These are phyloP conservation scores for Ceratobasidium sp. DNA, from an alignment of 1,284 basidiomycete genomes.

Conservation along the genomic window DNA sequence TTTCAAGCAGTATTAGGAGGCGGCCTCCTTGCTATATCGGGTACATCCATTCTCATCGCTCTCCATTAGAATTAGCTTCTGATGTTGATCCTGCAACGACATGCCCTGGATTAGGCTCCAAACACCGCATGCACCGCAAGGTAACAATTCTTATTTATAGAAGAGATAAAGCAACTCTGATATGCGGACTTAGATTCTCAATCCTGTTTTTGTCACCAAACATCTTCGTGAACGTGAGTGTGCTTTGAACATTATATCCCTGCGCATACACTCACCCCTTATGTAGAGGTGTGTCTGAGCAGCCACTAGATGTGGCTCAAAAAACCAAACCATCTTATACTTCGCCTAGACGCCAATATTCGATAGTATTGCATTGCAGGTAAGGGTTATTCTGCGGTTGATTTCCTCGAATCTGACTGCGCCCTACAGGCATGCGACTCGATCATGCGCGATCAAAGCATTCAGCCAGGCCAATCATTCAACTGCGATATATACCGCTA, in stretches of 20 bases:
- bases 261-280: not conserved
- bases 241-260: not conserved
- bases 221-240: constrained; percentile 56
- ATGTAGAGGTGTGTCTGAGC: not conserved
- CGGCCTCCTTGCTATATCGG: constrained; percentile 51
- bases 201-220: constrained; percentile 61
- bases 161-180: constrained; percentile 54
- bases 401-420: not conserved
- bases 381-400: constrained; percentile 44
- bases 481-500: constrained; percentile 10
- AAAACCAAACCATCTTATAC: not conserved
- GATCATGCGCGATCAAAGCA: not conserved
- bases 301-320: too few species aligned
- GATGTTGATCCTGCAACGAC: not conserved
- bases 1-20: constrained; percentile 53
- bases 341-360: constrained; percentile 57
- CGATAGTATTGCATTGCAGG: constrained; percentile 60
- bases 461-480: constrained; percentile 5
- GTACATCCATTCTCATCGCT: not conserved
- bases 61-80: not conserved
- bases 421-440: constrained; percentile 6
- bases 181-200: constrained; percentile 56
- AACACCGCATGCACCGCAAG: constrained; percentile 26
- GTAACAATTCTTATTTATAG: constrained; percentile 45
- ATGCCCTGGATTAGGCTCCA: not conserved